phyloP scores from a whole-genome alignment of 1,284 basidiomycete genomes.

The Irpex sp. region DNA sequence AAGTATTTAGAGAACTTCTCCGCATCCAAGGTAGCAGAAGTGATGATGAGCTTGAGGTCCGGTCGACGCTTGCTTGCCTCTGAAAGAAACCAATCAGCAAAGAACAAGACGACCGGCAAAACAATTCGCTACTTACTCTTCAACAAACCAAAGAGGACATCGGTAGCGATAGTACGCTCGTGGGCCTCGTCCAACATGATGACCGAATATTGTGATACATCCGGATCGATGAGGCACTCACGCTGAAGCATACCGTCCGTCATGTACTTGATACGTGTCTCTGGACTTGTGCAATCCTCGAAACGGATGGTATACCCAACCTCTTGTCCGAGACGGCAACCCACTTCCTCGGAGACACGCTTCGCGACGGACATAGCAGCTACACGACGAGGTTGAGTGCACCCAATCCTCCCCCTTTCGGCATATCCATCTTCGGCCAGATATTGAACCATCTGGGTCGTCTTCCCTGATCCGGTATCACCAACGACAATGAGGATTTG shows the following conservation, averaged over 20 bases:
- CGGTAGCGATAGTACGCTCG: slow-evolving; percentile 96
- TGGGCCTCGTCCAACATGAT: slow-evolving; percentile 99
- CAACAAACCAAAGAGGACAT: slow-evolving; percentile 93
- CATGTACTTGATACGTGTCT: slow-evolving; percentile 99
- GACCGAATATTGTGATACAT: slow-evolving; percentile 89
- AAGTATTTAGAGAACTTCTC: slow-evolving; percentile 99
- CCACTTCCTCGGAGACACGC: slow-evolving; percentile 96
- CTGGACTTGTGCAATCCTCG: slow-evolving; percentile 96
- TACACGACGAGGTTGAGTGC: slow-evolving; percentile 97
- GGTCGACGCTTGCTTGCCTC: slow-evolving; percentile 92
- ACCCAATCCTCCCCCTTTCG: slow-evolving; percentile 87
- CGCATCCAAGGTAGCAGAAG: slow-evolving; percentile 97
- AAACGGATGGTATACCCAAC: slow-evolving; percentile 99
- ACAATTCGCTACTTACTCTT: slow-evolving; percentile 66
- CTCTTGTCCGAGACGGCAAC: slow-evolving; percentile 93
- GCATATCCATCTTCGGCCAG: slow-evolving; percentile 71
- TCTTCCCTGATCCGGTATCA: slow-evolving; percentile 80
- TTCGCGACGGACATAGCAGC: slow-evolving; percentile 99
- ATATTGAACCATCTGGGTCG: slow-evolving; percentile 80
- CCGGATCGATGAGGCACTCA: slow-evolving; percentile 94
- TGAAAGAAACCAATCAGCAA: slow-evolving; percentile 31
- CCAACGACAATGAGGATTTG: slow-evolving; percentile 90
- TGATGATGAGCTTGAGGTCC: slow-evolving; percentile 96
- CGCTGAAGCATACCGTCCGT: slow-evolving; percentile 99
- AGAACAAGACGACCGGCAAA: background rate